Evolutionary conservation across 352 stramenopile genomes (phyloP), one percentile per base, ranked within the genome.

Genomic region (Globisporangium ultimum): DNA sequence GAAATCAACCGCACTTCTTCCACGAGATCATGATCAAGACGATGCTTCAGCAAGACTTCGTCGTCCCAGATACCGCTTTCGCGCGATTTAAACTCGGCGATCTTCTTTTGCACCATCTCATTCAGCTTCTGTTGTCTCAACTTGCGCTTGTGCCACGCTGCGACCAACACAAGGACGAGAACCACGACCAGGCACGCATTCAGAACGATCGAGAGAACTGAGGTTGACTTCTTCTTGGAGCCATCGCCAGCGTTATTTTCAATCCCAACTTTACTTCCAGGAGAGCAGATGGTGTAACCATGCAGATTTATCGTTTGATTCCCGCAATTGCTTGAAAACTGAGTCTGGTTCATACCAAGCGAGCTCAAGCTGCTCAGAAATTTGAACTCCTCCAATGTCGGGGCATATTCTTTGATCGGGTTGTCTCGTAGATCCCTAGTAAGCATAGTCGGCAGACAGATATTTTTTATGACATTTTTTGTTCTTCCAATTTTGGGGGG

Each of bases 131-230:
- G 22, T 8, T 48, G 41, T 8, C 54, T 42, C 13, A 53, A 5
- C 32, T 60, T 60, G 28, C 54, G 54, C 46, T 60, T 60, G 54
- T 53, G 45, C 54, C 54, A 60, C 32, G 54, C 54, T 18, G 43
- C 43, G 4, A 53, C 42, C 17, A 60, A 24, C n/a, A 60, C 54
- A 9, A 60, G 41, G 13, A 53, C 41, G 8, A 52, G 40, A 6
- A 60, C 22, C 9, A 40, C 34, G 14, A 50, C 54, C 1, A 60
- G 54, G 20, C n/a, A 43, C 11, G 53, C 42, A 28, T 60, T 60
- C 9, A 60, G 18, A n/a, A 60, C 15, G 12, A 53, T 20, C 24
- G 40, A 48, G 3, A 60, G n/a, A 6, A 18, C 20, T 20, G 38
- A 38, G 8, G 22, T 15, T 28, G 36, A 38, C 12, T 48, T 38